Percentiles rank a stretch among this genome's conserved stretches.
These are phyloP conservation scores for Niveomyces coronatus DNA, from an alignment of 2,329 filamentous ascomycete species.

Conservation along the genomic window DNA sequence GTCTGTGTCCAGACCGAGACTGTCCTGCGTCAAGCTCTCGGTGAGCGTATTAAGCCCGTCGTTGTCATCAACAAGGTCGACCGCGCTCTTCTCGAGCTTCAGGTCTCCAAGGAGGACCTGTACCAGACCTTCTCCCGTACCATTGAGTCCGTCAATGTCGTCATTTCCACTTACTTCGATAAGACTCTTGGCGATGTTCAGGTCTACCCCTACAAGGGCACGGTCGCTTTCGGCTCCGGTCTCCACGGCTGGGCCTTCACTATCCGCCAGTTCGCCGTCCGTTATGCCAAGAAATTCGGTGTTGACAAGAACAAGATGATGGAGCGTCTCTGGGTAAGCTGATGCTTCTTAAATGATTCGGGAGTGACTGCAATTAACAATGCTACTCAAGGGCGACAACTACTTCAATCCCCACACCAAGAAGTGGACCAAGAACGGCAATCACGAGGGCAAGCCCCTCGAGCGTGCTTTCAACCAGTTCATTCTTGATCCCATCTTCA, in stretches of 20 bases:
- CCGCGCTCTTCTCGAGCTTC: constrained; percentile 96
- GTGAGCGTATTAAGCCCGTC: constrained; percentile 99
- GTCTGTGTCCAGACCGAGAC: constrained; percentile 99
- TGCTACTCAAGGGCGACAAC: constrained; percentile 63
- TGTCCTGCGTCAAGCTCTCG: constrained; percentile 94
- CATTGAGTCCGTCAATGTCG: constrained; percentile 99
- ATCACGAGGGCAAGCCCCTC: constrained; percentile 74
- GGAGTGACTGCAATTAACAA: background rate
- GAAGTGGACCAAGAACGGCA: constrained; percentile 94
- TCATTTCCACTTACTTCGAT: constrained; percentile 98
- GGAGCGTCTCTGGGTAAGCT: constrained; percentile 91
- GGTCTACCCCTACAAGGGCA: constrained; percentile 96
- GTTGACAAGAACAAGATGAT: constrained; percentile 99
- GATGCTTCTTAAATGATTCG: background rate
- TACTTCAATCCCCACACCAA: constrained; percentile 99
- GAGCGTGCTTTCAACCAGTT: constrained; percentile 99
- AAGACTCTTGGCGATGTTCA: constrained; percentile 94
- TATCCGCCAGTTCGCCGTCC: constrained; percentile 88
- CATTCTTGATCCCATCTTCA: constrained; percentile 99
- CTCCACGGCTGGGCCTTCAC: constrained; percentile 99
- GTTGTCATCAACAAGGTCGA: constrained; percentile 99
- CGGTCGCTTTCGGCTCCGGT: constrained; percentile 97
- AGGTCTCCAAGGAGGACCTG: constrained; percentile 96
- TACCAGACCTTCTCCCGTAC: constrained; percentile 99
- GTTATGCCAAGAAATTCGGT: constrained; percentile 99